Base-by-base conservation (phyloP, 2,329 filamentous ascomycete species). In the Ambrosiella beaveri region DNA sequence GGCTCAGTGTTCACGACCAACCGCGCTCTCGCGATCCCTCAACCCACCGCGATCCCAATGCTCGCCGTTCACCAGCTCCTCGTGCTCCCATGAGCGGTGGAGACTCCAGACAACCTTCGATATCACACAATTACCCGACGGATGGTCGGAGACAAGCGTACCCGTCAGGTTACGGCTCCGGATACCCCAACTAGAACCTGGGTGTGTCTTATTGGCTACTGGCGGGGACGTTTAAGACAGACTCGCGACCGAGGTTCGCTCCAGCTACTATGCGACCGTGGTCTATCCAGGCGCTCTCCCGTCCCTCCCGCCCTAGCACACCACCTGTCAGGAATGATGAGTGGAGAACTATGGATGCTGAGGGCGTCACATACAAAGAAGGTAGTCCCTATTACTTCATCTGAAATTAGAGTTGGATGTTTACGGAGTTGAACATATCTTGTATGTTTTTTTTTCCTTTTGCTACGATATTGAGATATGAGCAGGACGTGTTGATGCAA, bases 41-140 rank as follows among this genome's bases (percentile, higher is more conserved):
- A 27, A 27, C 27, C 27, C 27, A 27, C 27, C 27, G 27, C 27
- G 27, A 27, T 27, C 27, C 27, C 27, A 27, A 27, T 27, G 27
- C 27, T 27, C 27, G 27, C 27, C 27, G 27, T 27, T 27, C 44
- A 47, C 13, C 39, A 45, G 53, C n/a, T 38, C 58, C 19, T 40
- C 47, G 12, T 54, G 51, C n/a, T 60, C 59, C 27, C 52, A 52
- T 40, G 36, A 51, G 45, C 45, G 44, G 56, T 36, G 45, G 54
- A 35, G 47, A 53, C 52, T 50, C 57, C 36, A 60, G 59, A 56
- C 59, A 61, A 61, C 56, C 59, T 15, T 76, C 80, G n/a, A 80
- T 77, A 41, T 75, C 75, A 41, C 74, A 76, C 63, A 80, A 80
- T 66, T 74, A 77, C 63, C 76, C 74, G 27, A 70, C 74, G 1